Percentiles rank a stretch among this genome's conserved stretches.
These are phyloP conservation scores for Ensete glaucum DNA, from an alignment of 176 grass and related monocot species.

Conservation along the genomic window DNA sequence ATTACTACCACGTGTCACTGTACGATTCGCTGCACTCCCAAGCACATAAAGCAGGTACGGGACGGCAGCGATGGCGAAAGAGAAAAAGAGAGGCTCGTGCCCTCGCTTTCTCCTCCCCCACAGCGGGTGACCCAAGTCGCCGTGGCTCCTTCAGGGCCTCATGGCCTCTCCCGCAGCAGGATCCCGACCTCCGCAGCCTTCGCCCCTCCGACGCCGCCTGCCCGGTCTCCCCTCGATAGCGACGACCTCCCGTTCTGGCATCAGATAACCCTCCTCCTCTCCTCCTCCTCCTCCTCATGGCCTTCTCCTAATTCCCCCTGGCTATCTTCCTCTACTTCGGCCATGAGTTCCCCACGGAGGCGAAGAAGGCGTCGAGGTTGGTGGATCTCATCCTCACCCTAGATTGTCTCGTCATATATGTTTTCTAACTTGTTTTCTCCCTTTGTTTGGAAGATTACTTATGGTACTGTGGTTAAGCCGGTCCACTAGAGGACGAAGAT, in stretches of 20 bases:
- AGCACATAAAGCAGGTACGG: too few species aligned
- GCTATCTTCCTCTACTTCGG: slow-evolving; percentile 61
- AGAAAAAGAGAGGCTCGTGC: background rate
- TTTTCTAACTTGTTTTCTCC: background rate
- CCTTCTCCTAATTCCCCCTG: slow-evolving; percentile 58
- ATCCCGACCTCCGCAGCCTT: slow-evolving; percentile 9
- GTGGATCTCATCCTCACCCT: background rate
- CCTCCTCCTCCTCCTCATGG: slow-evolving; percentile 58
- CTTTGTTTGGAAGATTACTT: background rate
- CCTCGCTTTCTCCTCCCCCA: background rate
- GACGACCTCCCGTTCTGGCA: slow-evolving; percentile 64
- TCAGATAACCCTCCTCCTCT: slow-evolving; percentile 49
- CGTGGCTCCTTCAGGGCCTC: slow-evolving; percentile 38
- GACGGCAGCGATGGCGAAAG: too few species aligned
- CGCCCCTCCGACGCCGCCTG: slow-evolving; percentile 6
- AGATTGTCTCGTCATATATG: background rate
- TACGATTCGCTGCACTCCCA: background rate
- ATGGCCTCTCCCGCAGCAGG: slow-evolving; percentile 51
- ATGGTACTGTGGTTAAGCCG: slow-evolving; percentile 10
- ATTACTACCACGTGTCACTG: background rate
- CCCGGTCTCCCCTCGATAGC: background rate
- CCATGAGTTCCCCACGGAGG: slow-evolving; percentile 48
- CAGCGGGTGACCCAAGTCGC: slow-evolving; percentile 21
- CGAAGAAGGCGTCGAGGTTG: slow-evolving; percentile 47
- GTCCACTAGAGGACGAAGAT: slow-evolving; percentile 14